phyloP scores from a whole-genome alignment of 179 eudicot genomes.

The Pouteria campechiana region DNA sequence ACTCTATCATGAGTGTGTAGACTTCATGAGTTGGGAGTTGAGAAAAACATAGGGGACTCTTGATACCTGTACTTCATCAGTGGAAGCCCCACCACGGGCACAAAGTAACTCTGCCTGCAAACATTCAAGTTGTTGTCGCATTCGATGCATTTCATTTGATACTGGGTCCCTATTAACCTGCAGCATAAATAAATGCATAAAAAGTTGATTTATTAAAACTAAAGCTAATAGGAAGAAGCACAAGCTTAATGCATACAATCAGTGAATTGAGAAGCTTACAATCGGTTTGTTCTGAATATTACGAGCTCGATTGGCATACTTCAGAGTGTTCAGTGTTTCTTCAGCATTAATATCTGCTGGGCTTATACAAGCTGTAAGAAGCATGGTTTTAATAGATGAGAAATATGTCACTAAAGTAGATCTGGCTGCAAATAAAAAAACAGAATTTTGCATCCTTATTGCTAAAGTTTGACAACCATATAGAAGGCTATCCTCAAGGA shows the following conservation, averaged over 20 bases:
- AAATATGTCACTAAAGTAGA: too few relatives aligned
- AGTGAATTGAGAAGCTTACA: conserved; percentile 31
- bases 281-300: conserved; percentile 97
- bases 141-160: conserved; percentile 88
- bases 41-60: not conserved
- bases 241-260: too few relatives aligned
- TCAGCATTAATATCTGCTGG: conserved; percentile 99
- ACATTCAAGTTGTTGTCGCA: conserved; percentile 92
- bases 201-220: too few relatives aligned
- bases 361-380: conserved; percentile 96
- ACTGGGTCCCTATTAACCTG: conserved; percentile 95
- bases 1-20: not conserved
- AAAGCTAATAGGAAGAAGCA: too few relatives aligned
- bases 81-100: conserved; percentile 72
- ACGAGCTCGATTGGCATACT: conserved; percentile 98
- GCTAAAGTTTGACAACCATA: too few relatives aligned
- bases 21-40: not conserved
- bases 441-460: too few relatives aligned
- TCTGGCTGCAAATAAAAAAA: too few relatives aligned
- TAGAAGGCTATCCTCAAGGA: too few relatives aligned
- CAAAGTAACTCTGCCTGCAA: conserved; percentile 97
- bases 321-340: conserved; percentile 96
- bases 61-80: conserved; percentile 71
- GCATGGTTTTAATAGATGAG: too few relatives aligned
- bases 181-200: too few relatives aligned